phyloP scores from a whole-genome alignment of 108 stramenopile genomes.

The Nannochloropsis salina region DNA sequence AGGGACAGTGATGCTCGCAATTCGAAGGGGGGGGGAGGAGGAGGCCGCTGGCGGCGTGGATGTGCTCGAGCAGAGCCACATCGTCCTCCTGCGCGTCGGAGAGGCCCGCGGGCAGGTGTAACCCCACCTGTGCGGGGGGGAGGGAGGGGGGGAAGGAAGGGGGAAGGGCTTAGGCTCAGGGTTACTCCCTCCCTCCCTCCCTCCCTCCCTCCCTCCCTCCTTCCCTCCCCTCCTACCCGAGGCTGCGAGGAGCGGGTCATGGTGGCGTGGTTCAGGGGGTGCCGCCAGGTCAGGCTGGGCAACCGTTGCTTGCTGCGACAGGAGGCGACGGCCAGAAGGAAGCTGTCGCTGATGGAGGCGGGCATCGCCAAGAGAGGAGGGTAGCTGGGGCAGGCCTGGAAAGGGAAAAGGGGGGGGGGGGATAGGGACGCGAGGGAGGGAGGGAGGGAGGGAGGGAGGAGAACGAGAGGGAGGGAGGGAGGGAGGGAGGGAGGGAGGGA shows the following conservation, averaged over 20 bases:
- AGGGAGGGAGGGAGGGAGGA: background rate
- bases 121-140: conserved; percentile 27
- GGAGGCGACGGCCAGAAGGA: conserved; percentile 45
- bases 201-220: conserved; percentile 10
- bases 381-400: conserved; percentile 66
- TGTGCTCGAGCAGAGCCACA: conserved; percentile 49
- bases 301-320: conserved; percentile 80
- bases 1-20: background rate
- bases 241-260: conserved; percentile 93
- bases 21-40: background rate
- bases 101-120: conserved; percentile 47
- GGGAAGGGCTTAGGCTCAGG: background rate
- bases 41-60: background rate
- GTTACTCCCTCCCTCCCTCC: background rate
- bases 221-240: conserved; percentile 66
- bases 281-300: conserved; percentile 77
- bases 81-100: conserved; percentile 50
- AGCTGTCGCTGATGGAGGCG: conserved; percentile 52
- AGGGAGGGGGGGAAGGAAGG: background rate
- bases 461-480: background rate
- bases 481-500: conserved; percentile 10
- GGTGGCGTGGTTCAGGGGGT: conserved; percentile 57
- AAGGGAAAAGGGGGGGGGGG: too few species aligned
- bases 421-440: background rate
- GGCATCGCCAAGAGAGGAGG: conserved; percentile 83